phyloP scores from a whole-genome alignment of 352 stramenopile species.

The Globisporangium mamillatum region DNA sequence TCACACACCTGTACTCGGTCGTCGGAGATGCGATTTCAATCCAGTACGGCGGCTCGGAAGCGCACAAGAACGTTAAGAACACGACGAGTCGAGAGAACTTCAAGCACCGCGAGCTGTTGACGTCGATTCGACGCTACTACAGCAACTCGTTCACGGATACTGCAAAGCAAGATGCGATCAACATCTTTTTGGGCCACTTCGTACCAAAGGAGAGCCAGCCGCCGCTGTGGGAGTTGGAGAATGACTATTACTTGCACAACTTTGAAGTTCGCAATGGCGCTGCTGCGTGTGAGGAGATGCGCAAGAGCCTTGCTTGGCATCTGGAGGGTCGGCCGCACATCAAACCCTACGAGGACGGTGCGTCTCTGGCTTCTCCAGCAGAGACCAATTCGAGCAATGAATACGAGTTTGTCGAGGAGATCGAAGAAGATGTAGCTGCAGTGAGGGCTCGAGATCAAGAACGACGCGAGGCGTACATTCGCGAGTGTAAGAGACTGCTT shows the following conservation, averaged over 20 bases:
- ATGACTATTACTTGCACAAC: conserved; percentile 91
- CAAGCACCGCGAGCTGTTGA: conserved; percentile 97
- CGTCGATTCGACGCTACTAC: conserved; percentile 98
- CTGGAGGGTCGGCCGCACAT: conserved; percentile 48
- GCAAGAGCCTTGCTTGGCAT: conserved; percentile 58
- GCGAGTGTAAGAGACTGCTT: conserved; percentile 69
- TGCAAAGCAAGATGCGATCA: conserved; percentile 99
- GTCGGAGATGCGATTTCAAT: conserved; percentile 98
- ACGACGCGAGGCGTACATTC: conserved; percentile 72
- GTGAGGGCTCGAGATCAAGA: conserved; percentile 32
- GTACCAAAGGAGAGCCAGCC: conserved; percentile 61
- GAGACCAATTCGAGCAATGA: conserved; percentile 23
- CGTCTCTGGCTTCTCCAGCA: conserved; percentile 5
- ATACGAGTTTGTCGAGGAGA: conserved; percentile 24
- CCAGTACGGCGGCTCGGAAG: conserved; percentile 99
- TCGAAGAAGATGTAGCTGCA: conserved; percentile 21
- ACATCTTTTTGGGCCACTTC: conserved; percentile 97
- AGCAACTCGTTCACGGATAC: conserved; percentile 99
- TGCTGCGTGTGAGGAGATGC: conserved; percentile 57
- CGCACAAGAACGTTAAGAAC: conserved; percentile 98
- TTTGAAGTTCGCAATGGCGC: conserved; percentile 79
- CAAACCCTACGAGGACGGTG: conserved; percentile 12
- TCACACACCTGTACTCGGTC: conserved; percentile 98
- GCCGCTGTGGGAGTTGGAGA: conserved; percentile 82
- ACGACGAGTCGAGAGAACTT: conserved; percentile 79